Base-by-base conservation (phyloP, 176 grass and related monocot species). In the Lolium perenne region DNA sequence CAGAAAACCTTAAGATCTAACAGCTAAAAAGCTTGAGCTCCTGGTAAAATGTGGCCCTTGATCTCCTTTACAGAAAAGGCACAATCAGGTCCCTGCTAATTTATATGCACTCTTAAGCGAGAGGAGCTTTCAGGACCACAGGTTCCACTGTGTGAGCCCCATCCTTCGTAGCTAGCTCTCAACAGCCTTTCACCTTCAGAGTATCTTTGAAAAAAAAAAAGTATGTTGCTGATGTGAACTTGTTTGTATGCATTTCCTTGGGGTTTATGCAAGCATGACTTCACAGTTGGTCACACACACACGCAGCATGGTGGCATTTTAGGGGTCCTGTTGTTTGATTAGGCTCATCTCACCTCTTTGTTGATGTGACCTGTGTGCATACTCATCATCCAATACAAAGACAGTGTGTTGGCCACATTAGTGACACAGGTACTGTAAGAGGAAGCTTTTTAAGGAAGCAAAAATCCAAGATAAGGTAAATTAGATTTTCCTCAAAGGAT, bases 121-220 rank as follows among this genome's bases (percentile, higher is more conserved):
- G 68, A 75, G 67, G 85, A 84, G 89, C 81, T 91, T 87, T 91
- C 85, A 84, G 81, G 89, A 91, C 89, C 85, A 91, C 89, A 68
- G 15, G 54, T 84, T 79, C 38, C 69, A 51, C 55, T 79, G 10
- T 88, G 22, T 47, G 40, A 43, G 41, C 23, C 22, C 89, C 65
- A 87, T 79, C 47, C 38, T 60, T 68, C 6, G 46, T 82, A 41
- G 54, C 53, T 80, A 45, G 54, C 72, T 79, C 73, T 57, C 46
- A 46, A 48, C 23, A 41, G 65, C 32, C 71, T 89, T 74, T 77
- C 32, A 71, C 38, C 59, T 86, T 83, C 18, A 60, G 55, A 69
- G 66, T 80, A 82, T 84, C 69, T 80, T 61, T 20, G 16, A 69
- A 20, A 87, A 84, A 66, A 79, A 45, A 79, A 45, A 49, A 40